A percentile compares a stretch with the other conserved stretches of the same genome.
Conservation (phyloP, 1,284 basidiomycete genomes). For the Fistulina hepatica region DNA sequence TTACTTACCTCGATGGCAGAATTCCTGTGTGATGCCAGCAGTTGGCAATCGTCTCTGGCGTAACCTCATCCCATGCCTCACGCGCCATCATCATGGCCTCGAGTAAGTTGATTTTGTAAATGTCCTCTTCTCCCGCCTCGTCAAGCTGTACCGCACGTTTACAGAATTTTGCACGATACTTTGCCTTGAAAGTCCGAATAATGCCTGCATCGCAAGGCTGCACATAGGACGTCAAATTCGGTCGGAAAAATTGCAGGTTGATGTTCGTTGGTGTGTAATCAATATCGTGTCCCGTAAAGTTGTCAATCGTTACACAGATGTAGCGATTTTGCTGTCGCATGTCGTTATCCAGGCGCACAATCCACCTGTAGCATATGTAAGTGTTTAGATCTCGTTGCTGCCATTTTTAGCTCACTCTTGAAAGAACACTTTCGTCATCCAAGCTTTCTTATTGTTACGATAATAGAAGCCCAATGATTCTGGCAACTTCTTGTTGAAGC, state of each 20-base stretch:
- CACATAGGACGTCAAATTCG: constrained; percentile 21
- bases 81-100: constrained; percentile 23
- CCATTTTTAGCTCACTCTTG: constrained; percentile 21
- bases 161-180: constrained; percentile 20
- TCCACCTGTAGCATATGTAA: constrained; percentile 14
- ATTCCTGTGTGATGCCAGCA: constrained; percentile 26
- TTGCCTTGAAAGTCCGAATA: constrained; percentile 23
- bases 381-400: constrained; percentile 6
- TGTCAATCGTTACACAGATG: constrained; percentile 23
- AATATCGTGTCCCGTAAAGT: constrained; percentile 23
- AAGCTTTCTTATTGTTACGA: constrained; percentile 25
- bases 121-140: constrained; percentile 21
- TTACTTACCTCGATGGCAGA: not conserved
- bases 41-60: constrained; percentile 20
- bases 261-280: constrained; percentile 18
- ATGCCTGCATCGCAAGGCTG: constrained; percentile 23
- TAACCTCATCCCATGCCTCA: constrained; percentile 23
- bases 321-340: constrained; percentile 17
- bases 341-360: constrained; percentile 18
- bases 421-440: constrained; percentile 26
- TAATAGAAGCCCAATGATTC: constrained; percentile 23
- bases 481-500: constrained; percentile 19
- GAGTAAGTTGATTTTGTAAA: constrained; percentile 27
- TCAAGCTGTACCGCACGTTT: constrained; percentile 23
- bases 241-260: constrained; percentile 18